Evolutionary conservation across 2,329 filamentous ascomycete species (phyloP).

Genomic region (Colletotrichum endophyticum): DNA sequence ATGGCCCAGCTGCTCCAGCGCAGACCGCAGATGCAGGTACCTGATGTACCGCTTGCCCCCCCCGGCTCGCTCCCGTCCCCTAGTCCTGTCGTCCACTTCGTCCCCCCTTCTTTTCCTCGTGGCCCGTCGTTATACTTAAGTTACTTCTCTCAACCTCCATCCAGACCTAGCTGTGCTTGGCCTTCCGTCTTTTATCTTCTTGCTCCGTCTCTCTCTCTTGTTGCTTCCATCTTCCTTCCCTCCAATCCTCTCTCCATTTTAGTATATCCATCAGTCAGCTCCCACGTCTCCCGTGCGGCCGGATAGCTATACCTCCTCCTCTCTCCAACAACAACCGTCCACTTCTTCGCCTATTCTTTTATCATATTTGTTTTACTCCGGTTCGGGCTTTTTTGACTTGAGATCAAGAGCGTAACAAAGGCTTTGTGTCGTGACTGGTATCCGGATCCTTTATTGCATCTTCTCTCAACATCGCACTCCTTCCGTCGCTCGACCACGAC

Average conservation of each 20-base stretch:
- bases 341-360: constrained; percentile 16
- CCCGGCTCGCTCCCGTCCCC: constrained; percentile 6
- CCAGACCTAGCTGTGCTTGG: constrained; percentile 13
- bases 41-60: neutral
- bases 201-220: constrained; percentile 15
- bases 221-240: neutral
- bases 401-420: neutral
- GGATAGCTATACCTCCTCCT: constrained; percentile 2
- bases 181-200: constrained; percentile 16
- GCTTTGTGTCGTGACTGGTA: constrained; percentile 20
- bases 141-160: constrained; percentile 16
- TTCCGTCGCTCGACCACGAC: constrained; percentile 2
- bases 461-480: constrained; percentile 6
- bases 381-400: constrained; percentile 4
- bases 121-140: constrained; percentile 18
- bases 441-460: constrained; percentile 11
- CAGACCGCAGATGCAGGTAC: neutral
- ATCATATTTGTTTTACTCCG: constrained; percentile 11
- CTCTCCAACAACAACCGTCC: neutral
- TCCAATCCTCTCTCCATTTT: neutral
- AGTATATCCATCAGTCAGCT: constrained; percentile 4
- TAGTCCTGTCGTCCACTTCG: neutral
- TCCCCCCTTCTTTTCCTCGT: neutral
- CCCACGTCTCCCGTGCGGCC: neutral
- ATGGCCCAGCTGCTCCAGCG: neutral